Conservation (phyloP, 140 eudicot genomes). For the Anethum foeniculum region DNA sequence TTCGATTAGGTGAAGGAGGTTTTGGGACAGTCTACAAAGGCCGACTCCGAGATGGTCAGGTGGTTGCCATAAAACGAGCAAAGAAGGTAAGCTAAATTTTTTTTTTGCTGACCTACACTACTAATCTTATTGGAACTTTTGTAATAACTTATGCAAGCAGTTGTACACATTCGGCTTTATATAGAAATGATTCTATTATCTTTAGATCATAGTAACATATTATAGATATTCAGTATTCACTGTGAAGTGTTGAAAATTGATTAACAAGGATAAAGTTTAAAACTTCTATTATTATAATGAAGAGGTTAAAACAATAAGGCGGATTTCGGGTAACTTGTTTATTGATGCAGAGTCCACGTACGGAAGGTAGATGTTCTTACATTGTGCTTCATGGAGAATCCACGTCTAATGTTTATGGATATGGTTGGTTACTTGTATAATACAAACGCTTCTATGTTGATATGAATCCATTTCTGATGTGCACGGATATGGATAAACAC, state of each 20-base stretch:
- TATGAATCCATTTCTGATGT: not conserved
- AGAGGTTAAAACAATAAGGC: not conserved
- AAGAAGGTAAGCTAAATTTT: slow-evolving; percentile 48
- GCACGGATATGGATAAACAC: not conserved
- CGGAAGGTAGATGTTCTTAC: not conserved
- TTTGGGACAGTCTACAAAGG: slow-evolving; percentile 92
- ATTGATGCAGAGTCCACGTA: not conserved
- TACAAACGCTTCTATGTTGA: not conserved
- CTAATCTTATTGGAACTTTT: not conserved
- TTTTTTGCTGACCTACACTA: not conserved
- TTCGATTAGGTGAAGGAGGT: slow-evolving; percentile 84
- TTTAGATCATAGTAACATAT: not conserved
- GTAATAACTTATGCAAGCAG: not conserved
- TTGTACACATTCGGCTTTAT: not conserved
- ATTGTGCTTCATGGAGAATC: not conserved
- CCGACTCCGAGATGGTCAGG: slow-evolving; percentile 60
- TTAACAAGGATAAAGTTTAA: not conserved
- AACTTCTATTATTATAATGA: not conserved
- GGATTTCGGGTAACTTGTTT: not conserved
- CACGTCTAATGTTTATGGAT: not conserved
- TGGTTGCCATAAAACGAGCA: slow-evolving; percentile 87
- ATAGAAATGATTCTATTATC: not conserved
- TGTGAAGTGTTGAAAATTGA: not conserved
- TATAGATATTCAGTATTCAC: not conserved
- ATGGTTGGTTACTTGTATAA: not conserved